These are phyloP conservation scores for Penicillium digitatum DNA, from an alignment of 2,329 filamentous ascomycete species.

Conservation along the genomic window DNA sequence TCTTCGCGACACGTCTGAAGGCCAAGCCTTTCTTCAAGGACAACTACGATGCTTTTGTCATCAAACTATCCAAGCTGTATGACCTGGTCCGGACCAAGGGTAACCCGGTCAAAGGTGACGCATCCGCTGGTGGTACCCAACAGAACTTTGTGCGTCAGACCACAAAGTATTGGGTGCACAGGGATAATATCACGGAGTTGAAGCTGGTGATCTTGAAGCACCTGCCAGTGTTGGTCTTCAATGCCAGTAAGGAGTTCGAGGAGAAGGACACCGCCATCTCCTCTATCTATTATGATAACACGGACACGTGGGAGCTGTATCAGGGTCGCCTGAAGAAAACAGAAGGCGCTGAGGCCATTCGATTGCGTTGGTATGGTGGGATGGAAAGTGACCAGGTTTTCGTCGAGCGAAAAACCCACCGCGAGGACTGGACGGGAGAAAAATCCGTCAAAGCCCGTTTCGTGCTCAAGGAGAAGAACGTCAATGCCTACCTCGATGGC, in stretches of 20 bases:
- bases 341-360: slow-evolving; percentile 93
- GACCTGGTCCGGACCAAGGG: slow-evolving; percentile 90
- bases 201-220: slow-evolving; percentile 98
- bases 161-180: slow-evolving; percentile 99
- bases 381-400: slow-evolving; percentile 96
- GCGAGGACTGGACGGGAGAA: slow-evolving; percentile 98
- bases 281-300: slow-evolving; percentile 97
- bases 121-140: slow-evolving; percentile 82
- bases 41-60: slow-evolving; percentile 93
- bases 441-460: slow-evolving; percentile 99
- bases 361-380: slow-evolving; percentile 93
- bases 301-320: slow-evolving; percentile 90
- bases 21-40: slow-evolving; percentile 98
- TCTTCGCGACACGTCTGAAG: slow-evolving; percentile 92
- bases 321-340: slow-evolving; percentile 94
- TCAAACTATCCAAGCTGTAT: slow-evolving; percentile 92
- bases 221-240: slow-evolving; percentile 94
- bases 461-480: slow-evolving; percentile 91
- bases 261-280: slow-evolving; percentile 88
- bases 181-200: slow-evolving; percentile 94
- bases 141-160: slow-evolving; percentile 96
- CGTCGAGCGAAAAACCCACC: slow-evolving; percentile 94
- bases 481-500: slow-evolving; percentile 84
- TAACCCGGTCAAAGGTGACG: slow-evolving; percentile 87
- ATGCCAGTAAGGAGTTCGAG: slow-evolving; percentile 93